phyloP scores from a whole-genome alignment of 179 eudicot species.

The Sideroxylon spinosum region DNA sequence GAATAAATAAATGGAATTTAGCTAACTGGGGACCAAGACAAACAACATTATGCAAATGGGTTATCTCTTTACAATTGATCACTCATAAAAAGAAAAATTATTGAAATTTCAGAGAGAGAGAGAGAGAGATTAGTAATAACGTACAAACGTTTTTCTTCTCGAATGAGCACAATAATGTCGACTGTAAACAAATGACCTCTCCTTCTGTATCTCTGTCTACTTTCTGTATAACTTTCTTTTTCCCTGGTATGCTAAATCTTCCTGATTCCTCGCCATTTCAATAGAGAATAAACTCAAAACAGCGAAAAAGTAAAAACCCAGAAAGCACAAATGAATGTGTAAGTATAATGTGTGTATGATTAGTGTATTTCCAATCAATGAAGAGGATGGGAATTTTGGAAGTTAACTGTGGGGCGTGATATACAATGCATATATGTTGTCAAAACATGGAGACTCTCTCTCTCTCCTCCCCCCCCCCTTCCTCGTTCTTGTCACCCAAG shows the following conservation, averaged over 20 bases:
- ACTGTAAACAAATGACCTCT: neutral
- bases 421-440: neutral
- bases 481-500: neutral
- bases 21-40: neutral
- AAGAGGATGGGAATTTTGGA: neutral
- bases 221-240: no score
- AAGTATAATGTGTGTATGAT: neutral
- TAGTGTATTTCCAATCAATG: no score
- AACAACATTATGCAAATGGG: slow-evolving; percentile 3
- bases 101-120: slow-evolving; percentile 1
- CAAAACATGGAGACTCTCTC: neutral
- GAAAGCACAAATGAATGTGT: no score
- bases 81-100: neutral
- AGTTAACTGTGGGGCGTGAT: neutral
- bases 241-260: neutral
- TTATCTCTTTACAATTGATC: neutral
- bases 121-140: neutral
- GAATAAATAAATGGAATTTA: neutral
- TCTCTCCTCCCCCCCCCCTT: neutral
- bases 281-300: neutral
- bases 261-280: neutral
- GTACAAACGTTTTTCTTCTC: no score
- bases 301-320: no score
- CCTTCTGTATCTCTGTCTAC: neutral
- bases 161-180: neutral